These are phyloP conservation scores for Scenedesmus sp. DNA, from an alignment of 163 green algal genomes.

Conservation along the genomic window DNA sequence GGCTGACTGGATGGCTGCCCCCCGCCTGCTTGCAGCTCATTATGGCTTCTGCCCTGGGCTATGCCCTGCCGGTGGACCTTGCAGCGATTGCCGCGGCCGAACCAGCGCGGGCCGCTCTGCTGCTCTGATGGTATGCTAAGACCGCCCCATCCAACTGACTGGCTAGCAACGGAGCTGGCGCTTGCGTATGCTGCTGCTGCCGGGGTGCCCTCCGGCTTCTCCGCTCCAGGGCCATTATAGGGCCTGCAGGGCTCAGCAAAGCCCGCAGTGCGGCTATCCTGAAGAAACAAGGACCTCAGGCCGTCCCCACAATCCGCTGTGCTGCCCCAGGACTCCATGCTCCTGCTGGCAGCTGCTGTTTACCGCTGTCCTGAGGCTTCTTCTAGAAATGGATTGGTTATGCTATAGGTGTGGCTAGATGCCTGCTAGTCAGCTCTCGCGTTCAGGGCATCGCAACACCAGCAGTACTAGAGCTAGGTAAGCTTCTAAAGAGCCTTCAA, in stretches of 20 bases:
- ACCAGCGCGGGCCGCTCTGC: background rate
- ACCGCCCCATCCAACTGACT: background rate
- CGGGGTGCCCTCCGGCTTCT: background rate
- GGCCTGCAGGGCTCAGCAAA: background rate
- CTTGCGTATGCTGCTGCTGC: background rate
- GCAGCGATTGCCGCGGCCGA: slow-evolving; percentile 8
- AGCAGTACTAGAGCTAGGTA: background rate
- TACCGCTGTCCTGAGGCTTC: background rate
- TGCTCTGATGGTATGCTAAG: background rate
- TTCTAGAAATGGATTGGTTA: no score
- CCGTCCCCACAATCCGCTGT: background rate
- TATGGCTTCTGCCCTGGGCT: background rate
- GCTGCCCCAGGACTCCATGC: slow-evolving; percentile 10
- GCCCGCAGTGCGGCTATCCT: background rate
- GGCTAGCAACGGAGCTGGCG: background rate
- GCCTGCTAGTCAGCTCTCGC: background rate
- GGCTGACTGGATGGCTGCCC: background rate
- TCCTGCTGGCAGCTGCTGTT: background rate
- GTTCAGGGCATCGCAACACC: background rate
- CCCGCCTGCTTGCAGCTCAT: background rate
- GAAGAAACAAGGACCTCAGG: slow-evolving; percentile 20
- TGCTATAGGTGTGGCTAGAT: no score
- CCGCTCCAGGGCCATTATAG: background rate
- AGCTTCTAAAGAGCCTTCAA: background rate
- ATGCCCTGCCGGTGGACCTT: background rate